phyloP scores from a whole-genome alignment of 2,329 filamentous ascomycete genomes.

The Fusarium sp. region DNA sequence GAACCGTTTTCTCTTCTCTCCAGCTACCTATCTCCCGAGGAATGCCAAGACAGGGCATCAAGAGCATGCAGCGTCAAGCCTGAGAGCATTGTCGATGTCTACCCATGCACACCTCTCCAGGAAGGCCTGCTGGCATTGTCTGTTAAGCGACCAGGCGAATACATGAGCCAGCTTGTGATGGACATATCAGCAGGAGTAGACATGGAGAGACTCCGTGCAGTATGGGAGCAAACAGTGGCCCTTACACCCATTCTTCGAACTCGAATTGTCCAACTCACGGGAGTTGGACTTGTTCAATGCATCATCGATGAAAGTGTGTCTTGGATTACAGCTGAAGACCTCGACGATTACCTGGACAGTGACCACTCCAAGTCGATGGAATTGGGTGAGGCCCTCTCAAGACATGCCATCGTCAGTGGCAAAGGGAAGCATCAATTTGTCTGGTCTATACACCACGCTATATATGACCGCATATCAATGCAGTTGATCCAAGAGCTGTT shows the following conservation, averaged over 20 bases:
- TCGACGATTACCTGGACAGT: constrained; percentile 22
- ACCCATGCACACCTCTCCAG: constrained; percentile 58
- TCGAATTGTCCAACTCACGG: neutral
- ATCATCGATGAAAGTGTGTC: neutral
- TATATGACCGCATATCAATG: constrained; percentile 50
- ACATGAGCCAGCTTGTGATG: constrained; percentile 52
- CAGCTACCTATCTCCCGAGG: no score
- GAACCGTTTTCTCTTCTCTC: no score
- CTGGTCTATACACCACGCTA: constrained; percentile 48
- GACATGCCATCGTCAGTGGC: neutral
- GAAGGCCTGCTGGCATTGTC: constrained; percentile 57
- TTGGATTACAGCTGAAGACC: neutral
- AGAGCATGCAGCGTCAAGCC: no score
- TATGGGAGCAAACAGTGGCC: neutral
- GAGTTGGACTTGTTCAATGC: neutral
- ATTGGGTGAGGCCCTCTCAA: constrained; percentile 10
- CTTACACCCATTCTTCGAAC: neutral
- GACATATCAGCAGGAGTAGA: constrained; percentile 19
- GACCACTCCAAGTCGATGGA: constrained; percentile 13
- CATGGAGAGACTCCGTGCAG: neutral
- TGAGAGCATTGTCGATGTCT: constrained; percentile 49
- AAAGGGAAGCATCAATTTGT: constrained; percentile 30
- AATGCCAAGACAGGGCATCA: no score
- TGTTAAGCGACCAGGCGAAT: constrained; percentile 53
- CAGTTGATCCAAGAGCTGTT: constrained; percentile 1